A percentile compares a stretch with the other conserved stretches of the same genome.
Conservation (phyloP, 202 grass and related monocot genomes). For the Zizania palustris region DNA sequence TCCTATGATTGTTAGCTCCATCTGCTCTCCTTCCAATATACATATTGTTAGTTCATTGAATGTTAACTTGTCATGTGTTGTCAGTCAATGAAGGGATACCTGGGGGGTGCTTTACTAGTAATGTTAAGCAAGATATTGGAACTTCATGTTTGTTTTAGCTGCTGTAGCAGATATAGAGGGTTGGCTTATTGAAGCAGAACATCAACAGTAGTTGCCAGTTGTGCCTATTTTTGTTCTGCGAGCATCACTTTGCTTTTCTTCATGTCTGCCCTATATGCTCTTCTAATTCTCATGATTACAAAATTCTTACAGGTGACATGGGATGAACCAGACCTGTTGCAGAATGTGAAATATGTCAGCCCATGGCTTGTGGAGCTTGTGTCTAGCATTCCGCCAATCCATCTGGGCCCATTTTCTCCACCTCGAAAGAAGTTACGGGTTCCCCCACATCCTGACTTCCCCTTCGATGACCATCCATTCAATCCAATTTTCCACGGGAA, state of each 20-base stretch:
- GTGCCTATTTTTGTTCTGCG: not conserved
- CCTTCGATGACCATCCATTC: constrained; percentile 61
- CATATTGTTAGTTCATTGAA: not conserved
- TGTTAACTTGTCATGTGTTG: not conserved
- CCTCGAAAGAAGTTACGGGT: constrained; percentile 70
- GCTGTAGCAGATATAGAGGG: constrained; percentile 21
- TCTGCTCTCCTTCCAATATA: not conserved
- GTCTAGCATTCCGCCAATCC: constrained; percentile 70
- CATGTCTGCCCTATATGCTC: not conserved
- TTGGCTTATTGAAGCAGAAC: not conserved
- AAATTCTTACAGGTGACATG: constrained; percentile 67
- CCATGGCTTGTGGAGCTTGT: constrained; percentile 85
- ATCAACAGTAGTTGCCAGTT: constrained; percentile 22
- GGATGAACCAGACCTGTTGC: constrained; percentile 79
- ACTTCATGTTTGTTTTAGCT: not conserved
- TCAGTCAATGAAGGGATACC: not conserved
- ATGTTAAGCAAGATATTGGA: not conserved
- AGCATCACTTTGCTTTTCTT: not conserved
- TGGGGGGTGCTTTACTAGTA: not conserved
- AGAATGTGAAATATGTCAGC: constrained; percentile 75
- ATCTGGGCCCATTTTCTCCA: constrained; percentile 65
- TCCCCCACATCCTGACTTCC: constrained; percentile 62
- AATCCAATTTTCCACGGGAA: constrained; percentile 55
- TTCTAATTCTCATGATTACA: constrained; percentile 19
- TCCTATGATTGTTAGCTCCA: not conserved